phyloP scores from a whole-genome alignment of 768 basidiomycete genomes.

The Dioszegia crocea region DNA sequence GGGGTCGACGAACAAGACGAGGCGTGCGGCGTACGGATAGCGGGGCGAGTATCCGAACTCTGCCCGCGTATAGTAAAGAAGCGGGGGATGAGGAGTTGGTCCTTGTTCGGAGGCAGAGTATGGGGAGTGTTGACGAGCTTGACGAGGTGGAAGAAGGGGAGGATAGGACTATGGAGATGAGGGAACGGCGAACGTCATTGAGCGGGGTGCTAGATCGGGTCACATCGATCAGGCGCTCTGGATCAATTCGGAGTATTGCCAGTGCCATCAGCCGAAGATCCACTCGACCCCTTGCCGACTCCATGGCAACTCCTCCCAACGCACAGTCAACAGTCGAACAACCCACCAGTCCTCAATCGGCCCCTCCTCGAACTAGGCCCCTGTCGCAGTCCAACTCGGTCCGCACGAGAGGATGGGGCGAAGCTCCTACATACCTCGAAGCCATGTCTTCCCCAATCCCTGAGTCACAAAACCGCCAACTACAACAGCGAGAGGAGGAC shows the following conservation, averaged over 20 bases:
- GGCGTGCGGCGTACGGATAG: constrained; percentile 33
- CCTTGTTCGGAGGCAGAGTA: constrained; percentile 20
- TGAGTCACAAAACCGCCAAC: neutral
- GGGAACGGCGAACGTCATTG: neutral
- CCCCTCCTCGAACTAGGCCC: neutral
- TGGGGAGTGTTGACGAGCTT: constrained; percentile 3
- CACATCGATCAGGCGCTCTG: neutral
- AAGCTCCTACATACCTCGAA: constrained; percentile 42
- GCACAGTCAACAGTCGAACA: neutral
- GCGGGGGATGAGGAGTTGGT: constrained; percentile 44
- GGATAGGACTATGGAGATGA: constrained; percentile 4
- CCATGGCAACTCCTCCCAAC: neutral
- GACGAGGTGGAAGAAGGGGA: neutral
- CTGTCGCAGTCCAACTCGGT: neutral
- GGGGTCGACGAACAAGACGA: constrained; percentile 10
- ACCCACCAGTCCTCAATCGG: neutral
- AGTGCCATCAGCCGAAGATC: constrained; percentile 1
- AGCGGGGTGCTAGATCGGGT: constrained; percentile 4
- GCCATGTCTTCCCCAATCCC: constrained; percentile 32
- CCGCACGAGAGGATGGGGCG: constrained; percentile 28
- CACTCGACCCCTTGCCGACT: neutral
- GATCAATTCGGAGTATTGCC: constrained; percentile 1
- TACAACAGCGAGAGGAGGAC: too few species aligned
- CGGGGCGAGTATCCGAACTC: constrained; percentile 34
- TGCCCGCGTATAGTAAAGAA: constrained; percentile 40